phyloP scores from a whole-genome alignment of 345 rosid genomes.

The Moricandia arvensis region DNA sequence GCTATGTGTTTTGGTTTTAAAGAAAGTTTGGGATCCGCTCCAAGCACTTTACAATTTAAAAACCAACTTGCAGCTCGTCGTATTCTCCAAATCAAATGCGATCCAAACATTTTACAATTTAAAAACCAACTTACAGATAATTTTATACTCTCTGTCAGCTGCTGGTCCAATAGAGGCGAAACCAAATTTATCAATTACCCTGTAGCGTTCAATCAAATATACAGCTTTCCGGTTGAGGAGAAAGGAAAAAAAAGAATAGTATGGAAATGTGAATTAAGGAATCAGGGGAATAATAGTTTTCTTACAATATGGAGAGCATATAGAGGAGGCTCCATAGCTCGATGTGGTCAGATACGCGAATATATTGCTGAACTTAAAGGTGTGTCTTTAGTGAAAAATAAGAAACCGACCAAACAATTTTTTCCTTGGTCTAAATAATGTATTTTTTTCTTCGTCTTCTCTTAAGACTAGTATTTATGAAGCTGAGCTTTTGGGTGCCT shows the following conservation, averaged over 20 bases:
- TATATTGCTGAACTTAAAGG: background rate
- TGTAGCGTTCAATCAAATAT: background rate
- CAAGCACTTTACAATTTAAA: background rate
- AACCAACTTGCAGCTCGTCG: background rate
- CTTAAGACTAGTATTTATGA: background rate
- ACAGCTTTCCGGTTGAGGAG: background rate
- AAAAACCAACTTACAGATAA: too few species aligned
- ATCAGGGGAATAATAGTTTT: background rate
- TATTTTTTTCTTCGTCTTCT: background rate
- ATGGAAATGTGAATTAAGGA: background rate
- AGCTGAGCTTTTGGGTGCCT: background rate
- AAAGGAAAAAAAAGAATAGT: background rate
- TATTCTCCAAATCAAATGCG: too few species aligned
- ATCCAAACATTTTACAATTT: too few species aligned
- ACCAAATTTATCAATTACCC: too few species aligned
- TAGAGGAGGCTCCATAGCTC: background rate
- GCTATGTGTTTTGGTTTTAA: background rate
- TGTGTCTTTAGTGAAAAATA: background rate
- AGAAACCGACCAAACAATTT: background rate
- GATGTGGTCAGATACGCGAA: background rate
- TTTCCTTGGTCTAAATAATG: background rate
- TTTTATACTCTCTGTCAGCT: background rate
- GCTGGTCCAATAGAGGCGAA: background rate
- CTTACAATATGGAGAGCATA: background rate
- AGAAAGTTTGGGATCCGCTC: background rate